Base-by-base conservation (phyloP, 2,329 filamentous ascomycete species). In the Trichophyton verrucosum region DNA sequence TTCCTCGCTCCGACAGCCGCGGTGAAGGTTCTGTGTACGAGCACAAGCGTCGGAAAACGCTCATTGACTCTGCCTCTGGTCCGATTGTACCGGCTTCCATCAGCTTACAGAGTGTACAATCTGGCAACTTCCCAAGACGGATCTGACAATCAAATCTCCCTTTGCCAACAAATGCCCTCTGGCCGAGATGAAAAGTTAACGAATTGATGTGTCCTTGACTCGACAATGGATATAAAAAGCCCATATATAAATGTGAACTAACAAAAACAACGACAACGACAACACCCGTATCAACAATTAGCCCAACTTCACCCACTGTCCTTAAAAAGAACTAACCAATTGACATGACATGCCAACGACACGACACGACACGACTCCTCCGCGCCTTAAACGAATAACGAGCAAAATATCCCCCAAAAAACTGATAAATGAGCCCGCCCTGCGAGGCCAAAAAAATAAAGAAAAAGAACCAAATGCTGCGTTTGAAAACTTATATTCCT, bases 21-120 rank as follows among this genome's bases (percentile, higher is more conserved):
- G 78, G 77, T 40, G 81, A 81, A 51, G 83, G 86, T 51, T 76
- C 85, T 64, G 82, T 60, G 24, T 78, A 87, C 55, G 79, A 81
- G 22, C 74, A 87, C 62, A 95, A 95, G 77, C 85, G 90, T 66
- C 85, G 89, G 65, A 92, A 91, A 78, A 91, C 88, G 0, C 79
- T 88, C 66, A 81, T 84, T 64, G 85, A 89, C 67, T 55, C 57
- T 27, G 27, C 11, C 49, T 24, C 49, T 6, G 49, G 49, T 9
- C 49, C 49, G 15, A 55, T 55, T 20, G 30, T 55, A 13, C 49
- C 49, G 7, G 49, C 49, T 9, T 55, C 49, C 24, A n/a, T 74
- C 57, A 70, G 68, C 58, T 70, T 75, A 65, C 77, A 76, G 64
- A 76, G 71, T 42, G 74, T 76, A 70, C 77, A 74, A 64, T 74